Base-by-base conservation (phyloP, 2,329 filamentous ascomycete species). In the Penicillium paneum region DNA sequence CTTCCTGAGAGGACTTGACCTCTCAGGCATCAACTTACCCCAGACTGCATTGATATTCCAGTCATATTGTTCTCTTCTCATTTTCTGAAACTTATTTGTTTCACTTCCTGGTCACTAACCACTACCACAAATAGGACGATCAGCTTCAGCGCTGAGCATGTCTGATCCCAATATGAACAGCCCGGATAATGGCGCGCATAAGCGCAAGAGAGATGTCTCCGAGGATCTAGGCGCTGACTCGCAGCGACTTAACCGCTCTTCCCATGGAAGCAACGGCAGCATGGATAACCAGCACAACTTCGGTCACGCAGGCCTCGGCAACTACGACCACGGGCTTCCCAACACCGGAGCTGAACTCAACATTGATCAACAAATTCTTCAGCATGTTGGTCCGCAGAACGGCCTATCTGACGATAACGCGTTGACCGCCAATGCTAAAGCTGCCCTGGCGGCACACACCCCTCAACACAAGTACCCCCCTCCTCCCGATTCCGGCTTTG, bases 361-460 rank as follows among this genome's bases (percentile, higher is more conserved):
- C 59, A 77, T 76, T 52, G 76, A 77, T 51, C 74, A 75, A 58
- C 75, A 77, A 49, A 74, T 77, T 29, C 68, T 81, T 38, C 77
- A 80, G 49, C 76, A 78, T 60, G 73, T 78, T 36, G 77, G 76
- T 10, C 76, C 78, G 44, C 81, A 82, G 58, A 84, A 83, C 60
- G 81, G 80, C 52, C 74, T 79, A 40, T 72, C 77, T 2, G 74
- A 77, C 58, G 76, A 78, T 49, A 78, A 71, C 55, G 69, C 74
- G 26, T 69, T 78, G 49, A 78, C 76, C 21, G 76, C 76, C 6
- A 77, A 78, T 56, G 76, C 76, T 21, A 78, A 78, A 59, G 76
- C 76, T 26, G 76, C 76, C 35, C 67, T 78, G 38, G 75, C 75
- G 44, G 74, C 75, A 5, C 76, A 78, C 35, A 68, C 70, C 42